These are phyloP conservation scores for Aspergillus japonicus DNA, from an alignment of 2,329 filamentous ascomycete genomes.

Conservation along the genomic window DNA sequence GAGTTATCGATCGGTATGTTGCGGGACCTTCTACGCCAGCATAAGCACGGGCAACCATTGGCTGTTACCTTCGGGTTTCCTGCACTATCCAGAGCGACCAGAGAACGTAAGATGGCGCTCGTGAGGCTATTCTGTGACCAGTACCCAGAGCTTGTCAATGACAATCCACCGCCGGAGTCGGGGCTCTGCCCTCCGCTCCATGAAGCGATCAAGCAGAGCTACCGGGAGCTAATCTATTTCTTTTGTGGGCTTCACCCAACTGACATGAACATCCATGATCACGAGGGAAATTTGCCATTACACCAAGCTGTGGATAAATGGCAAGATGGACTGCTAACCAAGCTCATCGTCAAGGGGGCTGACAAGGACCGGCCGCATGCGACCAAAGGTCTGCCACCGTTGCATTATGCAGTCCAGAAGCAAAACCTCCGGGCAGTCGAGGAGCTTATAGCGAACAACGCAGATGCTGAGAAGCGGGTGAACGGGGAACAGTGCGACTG, in stretches of 20 bases:
- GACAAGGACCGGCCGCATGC: slow-evolving; percentile 1
- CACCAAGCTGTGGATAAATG: neutral
- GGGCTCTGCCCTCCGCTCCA: neutral
- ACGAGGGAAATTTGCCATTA: neutral
- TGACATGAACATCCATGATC: neutral
- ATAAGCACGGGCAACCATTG: neutral
- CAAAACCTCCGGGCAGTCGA: neutral
- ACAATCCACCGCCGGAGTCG: neutral
- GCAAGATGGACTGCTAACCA: neutral
- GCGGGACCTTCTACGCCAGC: neutral
- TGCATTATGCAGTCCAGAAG: neutral
- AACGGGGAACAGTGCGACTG: neutral
- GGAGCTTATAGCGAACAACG: neutral
- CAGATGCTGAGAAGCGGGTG: neutral
- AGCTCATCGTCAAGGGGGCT: neutral
- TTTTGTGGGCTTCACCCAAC: neutral
- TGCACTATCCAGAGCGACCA: neutral
- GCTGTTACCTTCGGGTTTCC: neutral
- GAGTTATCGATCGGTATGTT: too few relatives aligned
- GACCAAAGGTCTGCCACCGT: neutral
- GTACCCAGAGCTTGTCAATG: neutral
- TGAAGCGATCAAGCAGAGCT: neutral
- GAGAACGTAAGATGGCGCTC: neutral
- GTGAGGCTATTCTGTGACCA: neutral
- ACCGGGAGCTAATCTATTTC: neutral